phyloP scores from a whole-genome alignment of 1,139 yeast genomes.

The Sugiyamaella sp. region DNA sequence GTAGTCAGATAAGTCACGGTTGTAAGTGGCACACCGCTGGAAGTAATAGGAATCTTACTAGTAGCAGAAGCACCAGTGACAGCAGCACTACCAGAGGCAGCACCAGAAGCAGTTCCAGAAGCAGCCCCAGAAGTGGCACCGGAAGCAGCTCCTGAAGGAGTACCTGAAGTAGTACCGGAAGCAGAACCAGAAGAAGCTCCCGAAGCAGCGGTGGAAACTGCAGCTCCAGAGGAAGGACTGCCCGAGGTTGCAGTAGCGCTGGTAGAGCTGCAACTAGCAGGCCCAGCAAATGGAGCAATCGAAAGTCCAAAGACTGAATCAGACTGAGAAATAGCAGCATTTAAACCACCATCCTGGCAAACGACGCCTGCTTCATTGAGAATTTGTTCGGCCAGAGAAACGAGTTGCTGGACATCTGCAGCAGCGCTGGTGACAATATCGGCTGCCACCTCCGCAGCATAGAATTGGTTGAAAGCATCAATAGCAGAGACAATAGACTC shows the following conservation, averaged over 20 bases:
- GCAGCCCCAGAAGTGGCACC: neutral
- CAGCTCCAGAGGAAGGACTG: neutral
- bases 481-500: constrained; percentile 10
- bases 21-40: neutral
- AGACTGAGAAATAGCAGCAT: constrained; percentile 17
- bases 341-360: constrained; percentile 15
- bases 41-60: neutral
- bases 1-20: constrained; percentile 7
- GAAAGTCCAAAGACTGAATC: constrained; percentile 6
- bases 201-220: constrained; percentile 4
- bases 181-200: neutral
- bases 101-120: neutral
- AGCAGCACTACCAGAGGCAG: neutral
- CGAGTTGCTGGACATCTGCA: constrained; percentile 11
- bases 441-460: neutral
- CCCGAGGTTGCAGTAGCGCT: neutral
- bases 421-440: neutral
- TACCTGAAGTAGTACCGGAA: neutral
- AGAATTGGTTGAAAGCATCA: constrained; percentile 3
- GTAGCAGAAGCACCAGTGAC: neutral
- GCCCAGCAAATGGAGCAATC: neutral
- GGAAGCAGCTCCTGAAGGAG: neutral
- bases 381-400: constrained; percentile 14
- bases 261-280: neutral
- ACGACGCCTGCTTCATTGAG: constrained; percentile 7